Conservation (phyloP, 768 basidiomycete species). For the Hypholoma fasciculare region DNA sequence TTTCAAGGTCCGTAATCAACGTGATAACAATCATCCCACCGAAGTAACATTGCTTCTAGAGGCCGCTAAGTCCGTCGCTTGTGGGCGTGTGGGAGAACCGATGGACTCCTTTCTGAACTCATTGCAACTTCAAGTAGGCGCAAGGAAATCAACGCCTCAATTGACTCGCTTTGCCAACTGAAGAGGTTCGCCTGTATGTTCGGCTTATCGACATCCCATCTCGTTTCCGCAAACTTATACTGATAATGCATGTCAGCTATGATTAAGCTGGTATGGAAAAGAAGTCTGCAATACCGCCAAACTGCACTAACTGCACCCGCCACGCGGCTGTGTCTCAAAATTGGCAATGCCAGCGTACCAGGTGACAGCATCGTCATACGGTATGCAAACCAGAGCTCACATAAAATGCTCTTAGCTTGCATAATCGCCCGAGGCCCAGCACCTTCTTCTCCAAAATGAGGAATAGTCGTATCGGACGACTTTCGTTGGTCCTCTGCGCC, state of each 20-base stretch:
- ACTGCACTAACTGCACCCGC: not conserved
- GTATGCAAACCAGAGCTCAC: not conserved
- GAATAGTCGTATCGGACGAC: not conserved
- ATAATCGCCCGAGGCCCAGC: not conserved
- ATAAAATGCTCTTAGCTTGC: not conserved
- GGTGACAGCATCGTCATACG: conserved; percentile 1
- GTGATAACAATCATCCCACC: too few relatives aligned
- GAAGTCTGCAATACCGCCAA: not conserved
- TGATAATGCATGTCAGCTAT: not conserved
- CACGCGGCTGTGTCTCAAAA: conserved; percentile 4
- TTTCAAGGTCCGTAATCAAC: too few relatives aligned
- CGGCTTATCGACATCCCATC: not conserved
- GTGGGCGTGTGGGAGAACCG: too few relatives aligned
- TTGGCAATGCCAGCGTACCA: not conserved
- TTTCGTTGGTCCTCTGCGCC: not conserved
- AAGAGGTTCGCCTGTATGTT: not conserved
- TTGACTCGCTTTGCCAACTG: too few relatives aligned
- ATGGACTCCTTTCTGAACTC: too few relatives aligned
- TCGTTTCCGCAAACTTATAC: not conserved
- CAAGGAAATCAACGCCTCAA: too few relatives aligned
- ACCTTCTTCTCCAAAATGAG: not conserved
- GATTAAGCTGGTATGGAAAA: not conserved
- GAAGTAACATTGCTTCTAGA: too few relatives aligned
- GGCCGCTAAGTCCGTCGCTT: too few relatives aligned
- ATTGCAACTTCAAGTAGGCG: too few relatives aligned